Percentiles rank a stretch among this genome's conserved stretches.
These are phyloP conservation scores for Cladosporium velox DNA, from an alignment of 2,329 filamentous ascomycete species.

Conservation along the genomic window DNA sequence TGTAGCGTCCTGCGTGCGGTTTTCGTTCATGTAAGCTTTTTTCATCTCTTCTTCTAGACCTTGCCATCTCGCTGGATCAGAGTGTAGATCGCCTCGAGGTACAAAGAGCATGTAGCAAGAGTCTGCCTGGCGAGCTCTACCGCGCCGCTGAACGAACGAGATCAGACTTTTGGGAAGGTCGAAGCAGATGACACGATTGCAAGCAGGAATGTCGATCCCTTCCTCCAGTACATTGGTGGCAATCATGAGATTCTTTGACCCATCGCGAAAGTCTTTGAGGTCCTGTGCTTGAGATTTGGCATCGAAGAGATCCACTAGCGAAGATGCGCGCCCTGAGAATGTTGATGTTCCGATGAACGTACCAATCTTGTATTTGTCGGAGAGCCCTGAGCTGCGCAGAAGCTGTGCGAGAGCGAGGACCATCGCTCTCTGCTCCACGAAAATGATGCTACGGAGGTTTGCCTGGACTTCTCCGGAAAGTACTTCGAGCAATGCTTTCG, in stretches of 20 bases:
- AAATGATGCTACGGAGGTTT: conserved; percentile 47
- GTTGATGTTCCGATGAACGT: conserved; percentile 57
- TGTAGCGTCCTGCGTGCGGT: conserved; percentile 56
- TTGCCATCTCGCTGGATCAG: conserved; percentile 58
- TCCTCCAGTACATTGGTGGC: conserved; percentile 62
- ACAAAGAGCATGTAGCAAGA: conserved; percentile 60
- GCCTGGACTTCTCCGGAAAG: conserved; percentile 38
- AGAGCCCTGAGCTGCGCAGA: conserved; percentile 16
- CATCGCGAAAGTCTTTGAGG: conserved; percentile 56
- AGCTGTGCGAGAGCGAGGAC: conserved; percentile 43
- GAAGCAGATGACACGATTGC: conserved; percentile 66
- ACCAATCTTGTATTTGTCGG: conserved; percentile 42
- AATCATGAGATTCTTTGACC: conserved; percentile 59
- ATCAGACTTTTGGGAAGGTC: conserved; percentile 63
- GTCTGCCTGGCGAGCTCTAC: conserved; percentile 59
- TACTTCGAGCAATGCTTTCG: conserved; percentile 36
- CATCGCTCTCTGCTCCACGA: conserved; percentile 49
- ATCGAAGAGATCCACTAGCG: conserved; percentile 53
- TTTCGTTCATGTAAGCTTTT: conserved; percentile 56
- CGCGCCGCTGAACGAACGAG: conserved; percentile 66
- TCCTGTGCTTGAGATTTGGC: conserved; percentile 52
- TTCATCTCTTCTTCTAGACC: conserved; percentile 73
- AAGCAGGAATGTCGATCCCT: conserved; percentile 63
- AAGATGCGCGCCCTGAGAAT: conserved; percentile 45
- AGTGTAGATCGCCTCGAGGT: conserved; percentile 39